A percentile compares a stretch with the other conserved stretches of the same genome.
phyloP scores from a whole-genome alignment of 1,139 yeast genomes.

The Insectozyma bohioensis region DNA sequence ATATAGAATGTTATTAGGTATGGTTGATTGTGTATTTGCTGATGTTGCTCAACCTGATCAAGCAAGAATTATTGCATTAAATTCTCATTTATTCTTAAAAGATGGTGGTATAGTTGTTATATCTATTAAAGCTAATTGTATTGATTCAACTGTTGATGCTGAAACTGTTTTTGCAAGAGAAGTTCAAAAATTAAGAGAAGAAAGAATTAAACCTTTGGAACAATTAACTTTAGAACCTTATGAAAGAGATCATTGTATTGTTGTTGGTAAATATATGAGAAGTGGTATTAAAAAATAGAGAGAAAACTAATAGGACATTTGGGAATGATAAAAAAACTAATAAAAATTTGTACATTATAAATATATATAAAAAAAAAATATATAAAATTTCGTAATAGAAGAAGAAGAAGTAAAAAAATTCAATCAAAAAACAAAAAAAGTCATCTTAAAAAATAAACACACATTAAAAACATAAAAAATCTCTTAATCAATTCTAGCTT shows the following conservation, averaged over 20 bases:
- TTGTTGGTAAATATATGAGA: conserved; percentile 95
- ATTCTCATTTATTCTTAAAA: conserved; percentile 96
- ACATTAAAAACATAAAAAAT: not conserved
- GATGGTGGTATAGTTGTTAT: conserved; percentile 98
- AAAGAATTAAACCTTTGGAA: conserved; percentile 96
- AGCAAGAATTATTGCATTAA: conserved; percentile 98
- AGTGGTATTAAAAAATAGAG: conserved; percentile 71
- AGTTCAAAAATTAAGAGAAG: conserved; percentile 98
- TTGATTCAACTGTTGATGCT: conserved; percentile 98
- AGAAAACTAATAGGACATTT: too few relatives aligned
- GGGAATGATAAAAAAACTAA: too few relatives aligned
- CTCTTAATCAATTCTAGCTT: conserved; percentile 46
- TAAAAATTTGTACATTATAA: too few relatives aligned
- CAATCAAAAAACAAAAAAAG: too few relatives aligned
- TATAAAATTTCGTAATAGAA: too few relatives aligned
- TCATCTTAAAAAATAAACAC: too few relatives aligned
- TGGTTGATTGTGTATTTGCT: conserved; percentile 98
- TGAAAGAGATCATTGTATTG: conserved; percentile 99
- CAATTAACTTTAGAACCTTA: conserved; percentile 98
- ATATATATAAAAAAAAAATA: too few relatives aligned
- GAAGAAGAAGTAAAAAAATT: too few relatives aligned
- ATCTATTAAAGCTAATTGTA: conserved; percentile 99
- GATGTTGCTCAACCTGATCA: conserved; percentile 99
- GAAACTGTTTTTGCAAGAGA: conserved; percentile 99
- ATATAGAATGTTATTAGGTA: conserved; percentile 97